phyloP scores from a whole-genome alignment of 257 asterid species.

The Nicotiana obtusifolia region DNA sequence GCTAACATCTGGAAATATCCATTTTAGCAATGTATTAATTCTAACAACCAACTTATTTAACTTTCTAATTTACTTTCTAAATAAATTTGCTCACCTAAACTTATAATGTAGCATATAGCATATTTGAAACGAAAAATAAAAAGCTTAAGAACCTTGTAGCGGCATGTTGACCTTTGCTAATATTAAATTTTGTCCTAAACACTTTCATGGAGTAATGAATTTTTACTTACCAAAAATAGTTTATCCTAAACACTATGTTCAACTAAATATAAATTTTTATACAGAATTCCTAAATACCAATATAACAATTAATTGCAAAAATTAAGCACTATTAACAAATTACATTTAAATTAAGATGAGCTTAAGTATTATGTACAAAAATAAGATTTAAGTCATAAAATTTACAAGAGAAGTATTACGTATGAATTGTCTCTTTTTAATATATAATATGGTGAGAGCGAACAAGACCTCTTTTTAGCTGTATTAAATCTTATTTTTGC shows the following conservation, averaged over 20 bases:
- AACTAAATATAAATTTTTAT: neutral
- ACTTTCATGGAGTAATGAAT: too few relatives aligned
- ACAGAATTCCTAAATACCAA: neutral
- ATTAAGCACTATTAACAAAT: neutral
- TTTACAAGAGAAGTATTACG: neutral
- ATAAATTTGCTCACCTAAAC: neutral
- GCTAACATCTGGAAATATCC: neutral
- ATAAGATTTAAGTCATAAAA: neutral
- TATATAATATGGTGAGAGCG: neutral
- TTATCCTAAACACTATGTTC: neutral
- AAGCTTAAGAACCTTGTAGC: neutral
- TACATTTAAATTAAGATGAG: neutral
- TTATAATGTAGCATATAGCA: neutral
- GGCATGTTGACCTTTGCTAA: neutral
- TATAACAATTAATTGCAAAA: neutral
- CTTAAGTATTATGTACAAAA: neutral
- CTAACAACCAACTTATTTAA: neutral
- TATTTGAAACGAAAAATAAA: neutral
- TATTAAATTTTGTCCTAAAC: too few relatives aligned
- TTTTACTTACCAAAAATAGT: too few relatives aligned
- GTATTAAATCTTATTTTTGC: neutral
- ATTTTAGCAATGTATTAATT: too few relatives aligned
- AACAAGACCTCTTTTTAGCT: neutral
- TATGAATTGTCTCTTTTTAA: neutral
- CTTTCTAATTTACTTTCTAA: neutral